Conservation (phyloP, 23 red algal genomes). For the Agarophyton chilense region DNA sequence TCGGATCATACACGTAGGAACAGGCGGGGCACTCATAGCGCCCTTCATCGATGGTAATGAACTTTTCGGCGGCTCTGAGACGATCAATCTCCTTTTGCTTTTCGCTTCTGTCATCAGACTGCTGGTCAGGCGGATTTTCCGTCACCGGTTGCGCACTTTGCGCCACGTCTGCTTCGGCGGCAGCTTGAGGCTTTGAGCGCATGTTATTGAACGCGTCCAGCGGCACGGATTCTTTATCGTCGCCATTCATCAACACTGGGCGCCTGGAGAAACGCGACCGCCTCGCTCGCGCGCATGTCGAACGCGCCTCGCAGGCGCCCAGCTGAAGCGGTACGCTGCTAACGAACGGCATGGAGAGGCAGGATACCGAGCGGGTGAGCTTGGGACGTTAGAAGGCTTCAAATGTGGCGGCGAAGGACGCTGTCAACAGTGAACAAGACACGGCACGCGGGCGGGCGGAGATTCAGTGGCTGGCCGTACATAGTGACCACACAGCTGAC, state of each 20-base stretch:
- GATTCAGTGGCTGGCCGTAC: too few relatives aligned
- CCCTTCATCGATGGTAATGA: conserved; percentile 91
- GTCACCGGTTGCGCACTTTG: background rate
- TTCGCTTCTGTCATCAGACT: conserved; percentile 35
- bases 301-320: background rate
- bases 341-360: background rate
- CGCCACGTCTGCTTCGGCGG: background rate
- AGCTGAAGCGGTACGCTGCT: background rate
- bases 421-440: too few relatives aligned
- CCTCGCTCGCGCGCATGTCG: background rate
- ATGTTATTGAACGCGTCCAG: background rate
- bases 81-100: conserved; percentile 86
- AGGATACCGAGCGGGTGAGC: background rate
- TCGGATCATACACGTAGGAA: conserved; percentile 80
- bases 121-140: background rate
- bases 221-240: background rate
- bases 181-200: background rate
- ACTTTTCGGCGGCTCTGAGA: conserved; percentile 87
- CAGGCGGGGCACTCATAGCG: conserved; percentile 79
- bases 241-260: background rate
- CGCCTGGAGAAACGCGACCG: background rate
- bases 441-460: too few relatives aligned
- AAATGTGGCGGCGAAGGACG: too few relatives aligned
- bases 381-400: too few relatives aligned
- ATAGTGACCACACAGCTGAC: too few relatives aligned